Evolutionary conservation across 768 basidiomycete species (phyloP).

Genomic region (Trametes cingulata): DNA sequence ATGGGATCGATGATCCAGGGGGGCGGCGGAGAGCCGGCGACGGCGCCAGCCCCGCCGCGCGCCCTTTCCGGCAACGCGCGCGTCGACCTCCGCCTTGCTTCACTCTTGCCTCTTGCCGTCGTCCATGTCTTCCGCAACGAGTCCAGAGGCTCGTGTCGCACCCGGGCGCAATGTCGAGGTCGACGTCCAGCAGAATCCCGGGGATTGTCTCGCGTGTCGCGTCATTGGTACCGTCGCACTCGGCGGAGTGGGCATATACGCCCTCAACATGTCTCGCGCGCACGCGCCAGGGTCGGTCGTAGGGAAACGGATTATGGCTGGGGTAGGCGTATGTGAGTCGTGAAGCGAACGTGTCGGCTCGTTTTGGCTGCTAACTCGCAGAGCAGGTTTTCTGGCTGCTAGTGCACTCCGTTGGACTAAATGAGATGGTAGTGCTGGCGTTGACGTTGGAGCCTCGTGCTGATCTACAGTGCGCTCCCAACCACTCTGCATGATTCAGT

Average conservation of each 20-base stretch:
- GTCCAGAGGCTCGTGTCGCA: not conserved
- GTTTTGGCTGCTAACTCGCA: not conserved
- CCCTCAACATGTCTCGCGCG: constrained; percentile 62
- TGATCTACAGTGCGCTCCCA: too few relatives aligned
- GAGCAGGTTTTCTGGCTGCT: constrained; percentile 26
- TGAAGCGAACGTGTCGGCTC: not conserved
- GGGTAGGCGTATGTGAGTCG: constrained; percentile 59
- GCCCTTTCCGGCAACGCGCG: not conserved
- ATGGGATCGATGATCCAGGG: constrained; percentile 9
- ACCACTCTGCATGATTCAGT: too few relatives aligned
- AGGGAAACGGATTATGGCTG: constrained; percentile 64
- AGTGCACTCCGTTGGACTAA: constrained; percentile 26
- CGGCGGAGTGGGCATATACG: constrained; percentile 64
- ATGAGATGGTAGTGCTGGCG: not conserved
- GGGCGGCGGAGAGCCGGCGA: not conserved
- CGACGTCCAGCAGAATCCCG: not conserved
- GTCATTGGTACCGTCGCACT: constrained; percentile 68
- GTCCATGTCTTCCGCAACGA: constrained; percentile 4
- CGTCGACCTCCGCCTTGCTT: not conserved
- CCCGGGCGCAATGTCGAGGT: not conserved
- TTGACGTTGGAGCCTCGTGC: too few relatives aligned
- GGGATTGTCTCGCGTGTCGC: constrained; percentile 71
- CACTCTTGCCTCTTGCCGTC: not conserved
- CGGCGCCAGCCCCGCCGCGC: not conserved
- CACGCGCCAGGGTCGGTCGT: constrained; percentile 59